Percentiles rank a stretch among this genome's conserved stretches.
Conservation (phyloP, 495 filamentous ascomycete species). For the Tuber umbilicatum region DNA sequence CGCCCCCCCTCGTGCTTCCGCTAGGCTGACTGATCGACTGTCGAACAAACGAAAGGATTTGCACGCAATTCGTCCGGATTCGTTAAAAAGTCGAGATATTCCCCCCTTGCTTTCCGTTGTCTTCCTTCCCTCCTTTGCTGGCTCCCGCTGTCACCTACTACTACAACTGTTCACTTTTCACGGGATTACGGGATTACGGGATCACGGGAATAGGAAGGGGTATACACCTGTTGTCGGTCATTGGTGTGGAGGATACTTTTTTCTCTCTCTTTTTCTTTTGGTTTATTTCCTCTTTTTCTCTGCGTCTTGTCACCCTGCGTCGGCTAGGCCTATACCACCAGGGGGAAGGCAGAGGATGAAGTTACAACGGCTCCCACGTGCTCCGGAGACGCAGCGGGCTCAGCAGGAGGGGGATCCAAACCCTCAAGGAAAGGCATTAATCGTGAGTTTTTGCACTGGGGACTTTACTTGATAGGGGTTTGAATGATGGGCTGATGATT, state of each 20-base stretch:
- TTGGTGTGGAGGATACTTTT: not conserved
- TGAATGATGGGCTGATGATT: not conserved
- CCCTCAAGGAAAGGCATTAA: constrained; percentile 22
- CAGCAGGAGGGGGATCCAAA: not conserved
- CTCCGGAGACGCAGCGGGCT: not conserved
- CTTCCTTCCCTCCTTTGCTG: not conserved
- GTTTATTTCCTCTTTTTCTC: not conserved
- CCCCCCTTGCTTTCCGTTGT: not conserved
- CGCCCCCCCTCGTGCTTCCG: not conserved
- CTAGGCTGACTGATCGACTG: not conserved
- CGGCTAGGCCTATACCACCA: not conserved
- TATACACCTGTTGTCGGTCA: not conserved
- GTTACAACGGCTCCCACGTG: not conserved
- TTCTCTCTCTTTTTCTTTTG: not conserved
- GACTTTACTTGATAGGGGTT: not conserved
- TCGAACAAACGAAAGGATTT: not conserved
- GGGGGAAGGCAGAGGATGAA: not conserved
- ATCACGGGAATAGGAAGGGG: not conserved
- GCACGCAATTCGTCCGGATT: not conserved
- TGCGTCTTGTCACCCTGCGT: not conserved
- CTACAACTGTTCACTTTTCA: not conserved
- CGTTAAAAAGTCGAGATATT: not conserved
- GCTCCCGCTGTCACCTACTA: not conserved
- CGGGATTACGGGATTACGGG: not conserved
- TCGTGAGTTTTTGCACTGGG: constrained; percentile 18